A percentile compares a stretch with the other conserved stretches of the same genome.
Evolutionary conservation across 2,329 filamentous ascomycete genomes (phyloP).

Genomic region (Aspergillus sp.): DNA sequence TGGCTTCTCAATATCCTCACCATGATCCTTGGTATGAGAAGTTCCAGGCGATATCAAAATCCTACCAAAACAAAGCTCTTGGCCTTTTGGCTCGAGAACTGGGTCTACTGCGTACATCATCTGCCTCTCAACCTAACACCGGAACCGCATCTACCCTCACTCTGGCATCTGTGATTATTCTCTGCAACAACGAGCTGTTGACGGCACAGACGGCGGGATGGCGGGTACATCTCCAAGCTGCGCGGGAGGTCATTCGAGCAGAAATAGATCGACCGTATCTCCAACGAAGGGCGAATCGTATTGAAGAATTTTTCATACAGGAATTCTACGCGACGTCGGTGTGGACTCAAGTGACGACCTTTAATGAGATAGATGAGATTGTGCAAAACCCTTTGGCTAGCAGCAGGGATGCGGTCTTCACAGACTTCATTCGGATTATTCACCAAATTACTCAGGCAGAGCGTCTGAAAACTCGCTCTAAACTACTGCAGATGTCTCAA

Average conservation of each 20-base stretch:
- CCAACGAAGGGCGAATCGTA: conserved; percentile 1
- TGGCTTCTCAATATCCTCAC: conserved; percentile 4
- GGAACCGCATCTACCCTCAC: conserved; percentile 2
- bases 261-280: neutral
- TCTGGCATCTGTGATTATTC: conserved; percentile 14
- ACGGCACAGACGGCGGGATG: conserved; percentile 11
- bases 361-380: conserved; percentile 8
- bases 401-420: conserved; percentile 10
- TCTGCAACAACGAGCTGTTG: conserved; percentile 18
- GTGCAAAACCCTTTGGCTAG: conserved; percentile 3
- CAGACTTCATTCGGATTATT: conserved; percentile 13
- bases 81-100: conserved; percentile 2
- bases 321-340: conserved; percentile 15
- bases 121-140: neutral
- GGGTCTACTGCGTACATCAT: neutral
- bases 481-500: neutral
- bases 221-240: conserved; percentile 15
- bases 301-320: conserved; percentile 14
- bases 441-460: conserved; percentile 15
- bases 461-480: conserved; percentile 2
- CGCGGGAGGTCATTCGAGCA: conserved; percentile 12
- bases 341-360: conserved; percentile 11
- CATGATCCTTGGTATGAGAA: conserved; percentile 1
- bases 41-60: conserved; percentile 5
- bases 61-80: conserved; percentile 6